phyloP scores from a whole-genome alignment of 2,329 filamentous ascomycete species.

The Zasmidium angulare region DNA sequence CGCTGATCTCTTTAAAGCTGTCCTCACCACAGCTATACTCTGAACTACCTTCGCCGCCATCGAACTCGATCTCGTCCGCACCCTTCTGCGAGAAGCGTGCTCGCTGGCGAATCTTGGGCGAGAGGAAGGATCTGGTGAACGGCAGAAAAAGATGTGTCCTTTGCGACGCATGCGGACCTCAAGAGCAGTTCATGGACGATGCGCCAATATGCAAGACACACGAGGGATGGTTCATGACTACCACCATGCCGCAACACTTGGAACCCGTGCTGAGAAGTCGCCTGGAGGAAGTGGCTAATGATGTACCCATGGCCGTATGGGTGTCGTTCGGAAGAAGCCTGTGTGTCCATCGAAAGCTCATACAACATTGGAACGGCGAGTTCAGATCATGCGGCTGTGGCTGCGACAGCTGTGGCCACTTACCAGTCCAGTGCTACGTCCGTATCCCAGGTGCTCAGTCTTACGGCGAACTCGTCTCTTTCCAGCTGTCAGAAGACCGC shows the following conservation, averaged over 20 bases:
- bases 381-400: slow-evolving; percentile 14
- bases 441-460: too few relatives aligned
- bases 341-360: slow-evolving; percentile 22
- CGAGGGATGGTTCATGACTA: slow-evolving; percentile 24
- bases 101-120: slow-evolving; percentile 23
- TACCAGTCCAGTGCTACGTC: slow-evolving; percentile 19
- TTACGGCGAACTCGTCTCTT: background rate
- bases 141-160: slow-evolving; percentile 27
- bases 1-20: slow-evolving; percentile 40
- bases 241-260: slow-evolving; percentile 14
- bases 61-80: slow-evolving; percentile 20
- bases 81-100: slow-evolving; percentile 28
- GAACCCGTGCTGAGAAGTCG: slow-evolving; percentile 18
- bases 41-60: slow-evolving; percentile 15
- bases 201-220: slow-evolving; percentile 27
- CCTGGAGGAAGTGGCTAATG: slow-evolving; percentile 9
- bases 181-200: slow-evolving; percentile 15
- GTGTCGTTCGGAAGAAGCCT: slow-evolving; percentile 17
- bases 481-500: background rate
- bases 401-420: slow-evolving; percentile 24
- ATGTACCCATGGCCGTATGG: slow-evolving; percentile 16
- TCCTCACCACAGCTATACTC: slow-evolving; percentile 34
- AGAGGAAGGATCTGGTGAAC: slow-evolving; percentile 18
- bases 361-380: slow-evolving; percentile 17
- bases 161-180: slow-evolving; percentile 20